Conservation (phyloP, 805 yeast species). For the Wickerhamiella sergipiensis region DNA sequence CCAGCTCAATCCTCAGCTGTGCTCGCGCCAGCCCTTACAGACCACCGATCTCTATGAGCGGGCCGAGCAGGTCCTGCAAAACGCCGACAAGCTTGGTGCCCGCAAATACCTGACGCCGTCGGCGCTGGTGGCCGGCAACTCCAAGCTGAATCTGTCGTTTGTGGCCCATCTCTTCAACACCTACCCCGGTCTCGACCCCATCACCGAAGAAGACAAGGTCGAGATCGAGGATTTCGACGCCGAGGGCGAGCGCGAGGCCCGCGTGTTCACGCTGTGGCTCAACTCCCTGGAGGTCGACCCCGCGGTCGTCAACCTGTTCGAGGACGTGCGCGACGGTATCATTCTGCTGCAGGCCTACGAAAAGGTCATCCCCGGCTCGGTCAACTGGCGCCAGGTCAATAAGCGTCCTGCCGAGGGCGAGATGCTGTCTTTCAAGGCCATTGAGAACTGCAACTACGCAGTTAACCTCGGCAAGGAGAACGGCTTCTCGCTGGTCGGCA, state of each 20-base stretch:
- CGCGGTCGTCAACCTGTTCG: slow-evolving; percentile 79
- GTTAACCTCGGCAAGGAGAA: slow-evolving; percentile 90
- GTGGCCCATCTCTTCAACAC: slow-evolving; percentile 96
- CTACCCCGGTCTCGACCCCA: slow-evolving; percentile 90
- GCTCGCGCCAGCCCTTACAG: slow-evolving; percentile 74
- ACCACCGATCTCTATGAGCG: slow-evolving; percentile 60
- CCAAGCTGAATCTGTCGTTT: slow-evolving; percentile 90
- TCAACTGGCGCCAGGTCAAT: slow-evolving; percentile 65
- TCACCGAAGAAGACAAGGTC: slow-evolving; percentile 67
- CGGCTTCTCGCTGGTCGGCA: slow-evolving; percentile 88
- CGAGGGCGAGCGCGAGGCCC: slow-evolving; percentile 98
- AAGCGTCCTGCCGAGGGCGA: slow-evolving; percentile 63
- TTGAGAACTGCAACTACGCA: slow-evolving; percentile 97
- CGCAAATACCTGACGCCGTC: slow-evolving; percentile 92
- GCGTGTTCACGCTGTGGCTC: slow-evolving; percentile 95
- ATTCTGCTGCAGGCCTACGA: slow-evolving; percentile 84
- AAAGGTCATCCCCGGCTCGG: slow-evolving; percentile 89
- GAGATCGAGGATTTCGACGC: slow-evolving; percentile 98
- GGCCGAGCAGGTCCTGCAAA: slow-evolving; percentile 73
- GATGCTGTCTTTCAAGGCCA: slow-evolving; percentile 79
- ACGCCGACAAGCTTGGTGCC: slow-evolving; percentile 84
- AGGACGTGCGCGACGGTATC: slow-evolving; percentile 88
- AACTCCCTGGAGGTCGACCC: slow-evolving; percentile 95
- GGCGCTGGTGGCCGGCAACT: slow-evolving; percentile 88
- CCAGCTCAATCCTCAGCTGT: slow-evolving; percentile 72